A percentile compares a stretch with the other conserved stretches of the same genome.
Evolutionary conservation across 208 protist genomes (phyloP).

Genomic region (Naegleria gruberi): DNA sequence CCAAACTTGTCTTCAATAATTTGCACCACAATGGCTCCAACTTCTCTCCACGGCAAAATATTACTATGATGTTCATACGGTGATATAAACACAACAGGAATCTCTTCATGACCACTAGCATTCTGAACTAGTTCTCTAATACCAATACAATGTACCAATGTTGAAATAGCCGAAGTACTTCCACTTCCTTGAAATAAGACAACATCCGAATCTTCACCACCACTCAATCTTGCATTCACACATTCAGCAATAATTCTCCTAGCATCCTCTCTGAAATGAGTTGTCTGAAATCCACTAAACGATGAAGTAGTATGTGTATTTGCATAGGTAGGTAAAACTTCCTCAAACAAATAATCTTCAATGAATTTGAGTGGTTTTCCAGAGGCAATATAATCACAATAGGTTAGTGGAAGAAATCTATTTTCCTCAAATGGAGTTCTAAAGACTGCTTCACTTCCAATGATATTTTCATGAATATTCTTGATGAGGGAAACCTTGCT

Average conservation of each 20-base stretch:
- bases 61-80: slow-evolving; percentile 67
- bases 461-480: neutral
- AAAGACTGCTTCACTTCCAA: neutral
- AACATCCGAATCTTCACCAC: neutral
- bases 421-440: neutral
- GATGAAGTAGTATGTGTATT: slow-evolving; percentile 59
- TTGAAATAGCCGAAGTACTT: neutral
- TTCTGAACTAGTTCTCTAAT: neutral
- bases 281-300: slow-evolving; percentile 46
- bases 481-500: neutral
- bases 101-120: neutral
- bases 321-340: slow-evolving; percentile 50
- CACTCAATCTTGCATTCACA: neutral
- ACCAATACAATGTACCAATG: neutral
- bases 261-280: slow-evolving; percentile 51
- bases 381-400: slow-evolving; percentile 1
- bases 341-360: neutral
- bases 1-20: neutral
- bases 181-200: slow-evolving; percentile 29
- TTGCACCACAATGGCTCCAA: neutral
- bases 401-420: neutral
- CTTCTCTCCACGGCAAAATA: slow-evolving; percentile 58
- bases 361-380: neutral
- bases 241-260: slow-evolving; percentile 39
- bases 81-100: slow-evolving; percentile 40